Percentiles rank a stretch among this genome's conserved stretches.
These are phyloP conservation scores for Wickerhamomyces silvicola DNA, from an alignment of 805 yeast species.

Conservation along the genomic window DNA sequence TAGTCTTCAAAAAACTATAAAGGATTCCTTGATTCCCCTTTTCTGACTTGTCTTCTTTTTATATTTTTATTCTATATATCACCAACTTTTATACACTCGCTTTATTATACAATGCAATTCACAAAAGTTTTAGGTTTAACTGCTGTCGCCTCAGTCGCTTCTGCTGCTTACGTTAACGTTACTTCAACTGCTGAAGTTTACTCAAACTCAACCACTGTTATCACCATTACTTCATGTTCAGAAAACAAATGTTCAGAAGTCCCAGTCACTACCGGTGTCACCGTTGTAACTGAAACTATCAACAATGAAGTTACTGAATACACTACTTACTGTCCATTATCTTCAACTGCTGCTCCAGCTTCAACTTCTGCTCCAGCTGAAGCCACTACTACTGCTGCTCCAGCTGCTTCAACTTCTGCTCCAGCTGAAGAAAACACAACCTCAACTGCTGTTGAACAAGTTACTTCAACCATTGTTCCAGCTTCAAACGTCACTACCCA, in stretches of 20 bases:
- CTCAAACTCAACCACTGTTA: conserved; percentile 22
- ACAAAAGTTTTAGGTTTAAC: conserved; percentile 23
- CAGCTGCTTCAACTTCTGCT: conserved; percentile 11
- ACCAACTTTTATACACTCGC: conserved; percentile 25
- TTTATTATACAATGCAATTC: conserved; percentile 28
- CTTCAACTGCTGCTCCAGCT: conserved; percentile 9
- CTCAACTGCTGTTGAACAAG: conserved; percentile 8
- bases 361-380: conserved; percentile 10
- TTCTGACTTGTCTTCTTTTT: neutral
- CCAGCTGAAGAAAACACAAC: conserved; percentile 4
- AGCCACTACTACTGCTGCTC: conserved; percentile 9
- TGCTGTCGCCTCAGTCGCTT: conserved; percentile 22
- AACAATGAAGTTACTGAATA: conserved; percentile 18
- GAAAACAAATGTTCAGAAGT: conserved; percentile 16
- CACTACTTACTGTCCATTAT: conserved; percentile 20
- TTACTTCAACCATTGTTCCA: conserved; percentile 12
- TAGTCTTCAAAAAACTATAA: conserved; percentile 10
- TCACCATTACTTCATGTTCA: conserved; percentile 26
- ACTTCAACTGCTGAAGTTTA: conserved; percentile 23
- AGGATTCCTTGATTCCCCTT: conserved; percentile 5
- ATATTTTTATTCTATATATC: conserved; percentile 19
- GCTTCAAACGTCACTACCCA: conserved; percentile 15
- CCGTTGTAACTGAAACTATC: conserved; percentile 20
- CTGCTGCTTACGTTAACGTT: conserved; percentile 22
- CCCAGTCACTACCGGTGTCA: conserved; percentile 22